Percentiles rank a stretch among this genome's conserved stretches.
These are phyloP conservation scores for Cardiospermum halicacabum DNA, from an alignment of 345 rosid genomes.

Conservation along the genomic window DNA sequence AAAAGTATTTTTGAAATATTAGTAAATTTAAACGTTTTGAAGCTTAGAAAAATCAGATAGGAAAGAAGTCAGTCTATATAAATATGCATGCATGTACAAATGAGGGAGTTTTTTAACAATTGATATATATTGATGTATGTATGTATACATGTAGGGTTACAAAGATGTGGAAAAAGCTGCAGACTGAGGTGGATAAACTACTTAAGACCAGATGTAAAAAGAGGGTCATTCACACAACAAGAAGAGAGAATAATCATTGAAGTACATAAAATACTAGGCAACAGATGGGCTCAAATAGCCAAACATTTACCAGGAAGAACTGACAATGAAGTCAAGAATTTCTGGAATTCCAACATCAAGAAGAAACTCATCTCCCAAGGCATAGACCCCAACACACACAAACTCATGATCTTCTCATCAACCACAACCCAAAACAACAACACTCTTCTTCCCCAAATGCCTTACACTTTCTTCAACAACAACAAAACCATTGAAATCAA, in stretches of 20 bases:
- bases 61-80: too few relatives aligned
- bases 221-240: conserved; percentile 44
- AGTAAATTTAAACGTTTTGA: too few relatives aligned
- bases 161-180: conserved; percentile 70
- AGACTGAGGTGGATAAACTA: conserved; percentile 64
- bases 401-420: conserved; percentile 27
- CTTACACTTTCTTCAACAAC: background rate
- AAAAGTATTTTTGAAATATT: too few relatives aligned
- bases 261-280: conserved; percentile 48
- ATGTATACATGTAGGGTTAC: conserved; percentile 42
- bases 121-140: too few relatives aligned
- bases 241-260: conserved; percentile 56
- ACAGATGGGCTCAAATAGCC: conserved; percentile 66
- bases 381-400: conserved; percentile 54
- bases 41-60: too few relatives aligned
- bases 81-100: too few relatives aligned
- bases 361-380: conserved; percentile 60
- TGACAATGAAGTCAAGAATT: conserved; percentile 62
- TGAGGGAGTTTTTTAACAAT: too few relatives aligned
- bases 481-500: background rate
- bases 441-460: conserved; percentile 12
- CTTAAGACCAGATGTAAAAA: conserved; percentile 56
- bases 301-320: conserved; percentile 68
- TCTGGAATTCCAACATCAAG: conserved; percentile 61
- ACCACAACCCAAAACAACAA: background rate